phyloP scores from a whole-genome alignment of 2,329 filamentous ascomycete genomes.

The Didymella segeticola region DNA sequence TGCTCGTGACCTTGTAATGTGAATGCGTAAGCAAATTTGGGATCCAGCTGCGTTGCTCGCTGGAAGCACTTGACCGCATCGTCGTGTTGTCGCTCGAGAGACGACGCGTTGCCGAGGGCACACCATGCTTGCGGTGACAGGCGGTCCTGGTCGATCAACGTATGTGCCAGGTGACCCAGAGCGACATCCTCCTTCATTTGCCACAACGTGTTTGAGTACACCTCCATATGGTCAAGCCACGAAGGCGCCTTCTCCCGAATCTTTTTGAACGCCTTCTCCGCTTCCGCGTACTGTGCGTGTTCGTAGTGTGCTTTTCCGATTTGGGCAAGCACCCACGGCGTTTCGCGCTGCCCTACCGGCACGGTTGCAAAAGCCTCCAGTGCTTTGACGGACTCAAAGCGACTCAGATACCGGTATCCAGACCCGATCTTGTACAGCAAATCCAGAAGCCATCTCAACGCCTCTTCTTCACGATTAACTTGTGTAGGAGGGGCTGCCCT shows the following conservation, averaged over 20 bases:
- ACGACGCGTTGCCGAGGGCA: slow-evolving; percentile 92
- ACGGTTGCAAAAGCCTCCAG: slow-evolving; percentile 75
- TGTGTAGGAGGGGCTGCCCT: slow-evolving; percentile 60
- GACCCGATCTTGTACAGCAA: slow-evolving; percentile 81
- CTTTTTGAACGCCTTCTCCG: slow-evolving; percentile 83
- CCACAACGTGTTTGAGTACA: slow-evolving; percentile 99
- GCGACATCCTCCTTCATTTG: slow-evolving; percentile 92
- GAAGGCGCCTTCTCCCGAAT: slow-evolving; percentile 82
- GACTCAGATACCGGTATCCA: slow-evolving; percentile 78
- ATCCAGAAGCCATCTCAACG: slow-evolving; percentile 77
- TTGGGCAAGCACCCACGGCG: slow-evolving; percentile 90
- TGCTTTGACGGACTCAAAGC: slow-evolving; percentile 80
- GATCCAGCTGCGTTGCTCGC: slow-evolving; percentile 87
- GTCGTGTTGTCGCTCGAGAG: slow-evolving; percentile 88
- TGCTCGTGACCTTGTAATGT: slow-evolving; percentile 96
- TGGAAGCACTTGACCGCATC: slow-evolving; percentile 95
- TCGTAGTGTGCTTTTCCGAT: slow-evolving; percentile 93
- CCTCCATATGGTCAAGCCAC: slow-evolving; percentile 91
- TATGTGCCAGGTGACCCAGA: slow-evolving; percentile 88
- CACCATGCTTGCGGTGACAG: slow-evolving; percentile 96
- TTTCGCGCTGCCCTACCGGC: slow-evolving; percentile 79
- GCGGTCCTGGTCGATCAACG: slow-evolving; percentile 85
- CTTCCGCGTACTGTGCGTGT: slow-evolving; percentile 82
- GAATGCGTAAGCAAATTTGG: slow-evolving; percentile 92
- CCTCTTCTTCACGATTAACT: slow-evolving; percentile 72